Evolutionary conservation across 805 yeast species (phyloP), one percentile per base, ranked within the genome.

Genomic region (Yarrowia alimentaria): DNA sequence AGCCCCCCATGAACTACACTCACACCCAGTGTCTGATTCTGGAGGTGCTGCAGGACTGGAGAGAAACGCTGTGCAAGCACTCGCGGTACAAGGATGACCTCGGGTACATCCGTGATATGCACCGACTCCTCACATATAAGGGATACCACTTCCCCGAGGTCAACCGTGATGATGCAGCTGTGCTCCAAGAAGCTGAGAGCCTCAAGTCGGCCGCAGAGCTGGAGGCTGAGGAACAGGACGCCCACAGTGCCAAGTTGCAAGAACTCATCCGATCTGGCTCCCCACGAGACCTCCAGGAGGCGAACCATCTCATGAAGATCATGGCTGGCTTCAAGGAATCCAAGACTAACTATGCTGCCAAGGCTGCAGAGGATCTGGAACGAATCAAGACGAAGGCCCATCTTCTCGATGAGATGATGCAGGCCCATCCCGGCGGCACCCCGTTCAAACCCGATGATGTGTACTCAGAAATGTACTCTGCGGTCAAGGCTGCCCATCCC

Each of bases 261-360:
- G 99, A 93, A 67, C 75, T 93, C 56, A 85, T 93, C 56, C 81
- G 98, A 68, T 78, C 97, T 60, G 99, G 98, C 32, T 84, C 86
- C 65, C 98, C 99, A 6, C 85, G 83, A 56, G 99, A 93, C 68
- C 77, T 93, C 62, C 86, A 83, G 60, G 99, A 93, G 67, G 99
- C 99, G 34, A 93, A 93, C 67, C 87, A 85, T 59, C 76, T 93
- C 66, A 93, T 93, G 99, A 89, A 91, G 65, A 80, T 93, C 58
- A 89, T 93, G 96, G 95, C 98, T 5, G 99, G 99, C 5, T 93
- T 88, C 72, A 85, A 85, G 65, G 96, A 89, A 64, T 79, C 81
- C 55, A 34, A 32, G 25, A 31, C 35, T 12, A 33, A 34, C 26
- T 85, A 88, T 57, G 81, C 80, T 61, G 86, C 85, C 52, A 80